Evolutionary conservation across 2,329 filamentous ascomycete species (phyloP).

Genomic region (Huntiella bhutanensis): DNA sequence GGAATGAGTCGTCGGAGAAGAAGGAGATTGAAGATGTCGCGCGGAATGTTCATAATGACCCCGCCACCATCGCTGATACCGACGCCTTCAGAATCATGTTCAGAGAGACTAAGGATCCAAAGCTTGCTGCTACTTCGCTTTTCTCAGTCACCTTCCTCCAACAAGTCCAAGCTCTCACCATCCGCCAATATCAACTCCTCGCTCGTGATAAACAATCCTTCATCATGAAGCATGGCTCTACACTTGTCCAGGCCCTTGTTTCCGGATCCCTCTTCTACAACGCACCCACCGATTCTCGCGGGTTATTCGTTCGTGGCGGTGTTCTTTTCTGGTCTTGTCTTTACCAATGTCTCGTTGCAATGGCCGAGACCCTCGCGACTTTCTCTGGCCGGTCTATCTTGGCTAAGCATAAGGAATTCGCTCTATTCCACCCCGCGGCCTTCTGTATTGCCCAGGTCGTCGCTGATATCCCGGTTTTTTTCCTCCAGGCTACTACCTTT

Average conservation of each 20-base stretch:
- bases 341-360: constrained; percentile 40
- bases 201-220: constrained; percentile 1
- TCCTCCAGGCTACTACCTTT: constrained; percentile 40
- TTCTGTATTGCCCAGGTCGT: constrained; percentile 1
- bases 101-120: constrained; percentile 30
- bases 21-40: constrained; percentile 34
- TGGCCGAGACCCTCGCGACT: constrained; percentile 45
- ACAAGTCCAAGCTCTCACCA: constrained; percentile 37
- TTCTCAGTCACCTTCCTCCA: constrained; percentile 33
- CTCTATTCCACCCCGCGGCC: background rate
- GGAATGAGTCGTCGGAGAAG: constrained; percentile 32
- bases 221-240: background rate
- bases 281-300: constrained; percentile 34
- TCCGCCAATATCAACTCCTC: constrained; percentile 1
- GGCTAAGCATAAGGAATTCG: constrained; percentile 2
- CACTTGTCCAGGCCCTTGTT: constrained; percentile 24
- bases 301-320: constrained; percentile 45
- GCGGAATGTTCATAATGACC: constrained; percentile 28
- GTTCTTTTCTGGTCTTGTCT: constrained; percentile 46
- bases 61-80: constrained; percentile 29
- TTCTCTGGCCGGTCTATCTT: constrained; percentile 1
- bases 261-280: constrained; percentile 50
- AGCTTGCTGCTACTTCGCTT: constrained; percentile 33
- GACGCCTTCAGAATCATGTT: constrained; percentile 35
- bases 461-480: constrained; percentile 27